These are phyloP conservation scores for Bryum argenteum DNA, from an alignment of 225 moss, liverwort and hornwort genomes.

Conservation along the genomic window DNA sequence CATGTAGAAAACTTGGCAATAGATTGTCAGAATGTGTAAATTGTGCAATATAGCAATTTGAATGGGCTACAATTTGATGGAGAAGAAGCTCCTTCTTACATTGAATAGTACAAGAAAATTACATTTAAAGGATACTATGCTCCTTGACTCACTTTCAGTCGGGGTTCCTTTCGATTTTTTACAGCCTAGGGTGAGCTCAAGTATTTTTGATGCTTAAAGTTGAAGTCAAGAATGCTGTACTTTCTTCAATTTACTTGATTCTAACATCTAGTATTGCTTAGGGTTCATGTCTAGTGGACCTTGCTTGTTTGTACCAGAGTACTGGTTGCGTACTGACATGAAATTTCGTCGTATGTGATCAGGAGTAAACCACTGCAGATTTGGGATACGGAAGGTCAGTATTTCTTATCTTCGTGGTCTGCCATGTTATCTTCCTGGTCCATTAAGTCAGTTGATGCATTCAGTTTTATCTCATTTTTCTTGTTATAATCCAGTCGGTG, in stretches of 20 bases:
- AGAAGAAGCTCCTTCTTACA: too few relatives aligned
- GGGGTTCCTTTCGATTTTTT: slow-evolving; percentile 77
- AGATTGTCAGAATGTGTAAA: too few relatives aligned
- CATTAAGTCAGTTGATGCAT: background rate
- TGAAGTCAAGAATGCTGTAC: background rate
- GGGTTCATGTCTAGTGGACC: slow-evolving; percentile 12
- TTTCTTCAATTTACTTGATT: background rate
- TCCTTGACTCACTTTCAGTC: too few relatives aligned
- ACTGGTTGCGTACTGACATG: slow-evolving; percentile 4
- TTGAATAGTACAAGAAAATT: too few relatives aligned
- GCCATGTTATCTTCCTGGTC: background rate
- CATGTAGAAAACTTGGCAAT: too few relatives aligned
- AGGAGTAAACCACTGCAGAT: slow-evolving; percentile 89
- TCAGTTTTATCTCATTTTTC: slow-evolving; percentile 2
- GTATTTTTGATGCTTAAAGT: background rate
- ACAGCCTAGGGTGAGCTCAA: slow-evolving; percentile 73
- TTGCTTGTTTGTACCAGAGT: slow-evolving; percentile 15
- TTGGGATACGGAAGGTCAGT: slow-evolving; percentile 84
- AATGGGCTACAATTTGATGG: too few relatives aligned
- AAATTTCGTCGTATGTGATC: slow-evolving; percentile 31
- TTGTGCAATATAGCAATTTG: too few relatives aligned
- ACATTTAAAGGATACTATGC: too few relatives aligned
- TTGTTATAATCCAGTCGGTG: slow-evolving; percentile 5
- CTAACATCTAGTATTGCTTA: background rate
- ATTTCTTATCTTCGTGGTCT: background rate